Percentiles rank a stretch among this genome's conserved stretches.
Evolutionary conservation across 2,329 filamentous ascomycete species (phyloP).

Genomic region (Fusarium sp.): DNA sequence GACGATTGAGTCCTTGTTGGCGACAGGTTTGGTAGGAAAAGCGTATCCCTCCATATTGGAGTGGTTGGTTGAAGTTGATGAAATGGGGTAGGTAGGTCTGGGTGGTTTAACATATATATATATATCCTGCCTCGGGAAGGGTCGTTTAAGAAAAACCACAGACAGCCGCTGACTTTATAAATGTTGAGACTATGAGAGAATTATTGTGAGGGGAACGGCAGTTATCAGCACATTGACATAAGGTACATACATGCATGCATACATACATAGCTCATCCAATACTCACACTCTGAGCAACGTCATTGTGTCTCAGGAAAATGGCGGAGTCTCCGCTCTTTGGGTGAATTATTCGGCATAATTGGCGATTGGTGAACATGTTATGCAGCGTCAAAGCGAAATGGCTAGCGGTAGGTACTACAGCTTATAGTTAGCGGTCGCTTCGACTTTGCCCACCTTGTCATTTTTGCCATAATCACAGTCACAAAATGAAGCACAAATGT

Average conservation of each 20-base stretch:
- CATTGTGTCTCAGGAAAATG: slow-evolving; percentile 15
- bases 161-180: background rate
- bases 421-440: background rate
- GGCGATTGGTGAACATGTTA: slow-evolving; percentile 4
- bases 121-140: background rate
- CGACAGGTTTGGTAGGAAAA: slow-evolving; percentile 29
- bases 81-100: background rate
- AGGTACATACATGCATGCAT: background rate
- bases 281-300: slow-evolving; percentile 8
- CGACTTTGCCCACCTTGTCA: background rate
- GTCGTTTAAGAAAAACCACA: background rate
- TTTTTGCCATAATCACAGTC: background rate
- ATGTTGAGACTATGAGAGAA: background rate
- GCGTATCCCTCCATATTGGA: slow-evolving; percentile 34
- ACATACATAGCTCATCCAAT: background rate
- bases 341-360: slow-evolving; percentile 27
- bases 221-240: background rate
- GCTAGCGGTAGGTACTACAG: background rate
- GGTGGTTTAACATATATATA: background rate
- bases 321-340: slow-evolving; percentile 27
- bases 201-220: slow-evolving; percentile 11
- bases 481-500: background rate
- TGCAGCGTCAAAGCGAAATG: background rate
- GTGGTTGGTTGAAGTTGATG: background rate
- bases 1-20: slow-evolving; percentile 27